phyloP scores from a whole-genome alignment of 169 alveolate genomes.

The Perkinsus olseni region DNA sequence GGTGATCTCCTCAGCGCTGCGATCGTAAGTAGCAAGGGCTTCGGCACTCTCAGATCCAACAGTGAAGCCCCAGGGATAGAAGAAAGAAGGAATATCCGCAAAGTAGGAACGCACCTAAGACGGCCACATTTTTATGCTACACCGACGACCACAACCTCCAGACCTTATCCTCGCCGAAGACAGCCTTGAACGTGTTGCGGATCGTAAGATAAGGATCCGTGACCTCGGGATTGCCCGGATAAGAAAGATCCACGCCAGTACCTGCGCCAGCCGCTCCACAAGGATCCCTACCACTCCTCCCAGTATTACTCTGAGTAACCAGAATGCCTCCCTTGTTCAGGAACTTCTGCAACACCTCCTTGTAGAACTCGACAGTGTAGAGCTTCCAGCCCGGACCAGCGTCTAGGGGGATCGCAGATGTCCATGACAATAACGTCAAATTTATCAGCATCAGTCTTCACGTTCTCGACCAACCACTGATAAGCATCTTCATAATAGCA shows the following conservation, averaged over 20 bases:
- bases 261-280: not conserved
- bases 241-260: not conserved
- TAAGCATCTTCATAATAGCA: not conserved
- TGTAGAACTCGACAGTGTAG: constrained; percentile 19
- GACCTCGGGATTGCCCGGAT: not conserved
- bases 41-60: not conserved
- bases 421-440: constrained; percentile 23
- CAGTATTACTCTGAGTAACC: constrained; percentile 15
- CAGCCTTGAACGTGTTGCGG: not conserved
- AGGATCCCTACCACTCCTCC: not conserved
- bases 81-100: constrained; percentile 16
- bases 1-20: not conserved
- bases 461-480: constrained; percentile 1
- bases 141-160: not conserved
- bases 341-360: not conserved
- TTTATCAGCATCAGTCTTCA: constrained; percentile 13
- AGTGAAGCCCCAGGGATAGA: constrained; percentile 22
- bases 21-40: not conserved
- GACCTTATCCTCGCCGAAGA: not conserved
- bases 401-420: constrained; percentile 19
- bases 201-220: not conserved
- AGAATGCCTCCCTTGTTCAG: constrained; percentile 6
- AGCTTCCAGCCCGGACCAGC: constrained; percentile 25
- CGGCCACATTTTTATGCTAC: no score
- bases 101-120: constrained; percentile 2